A percentile compares a stretch with the other conserved stretches of the same genome.
Conservation (phyloP, 225 moss, liverwort and hornwort species). For the Ulota crispa region DNA sequence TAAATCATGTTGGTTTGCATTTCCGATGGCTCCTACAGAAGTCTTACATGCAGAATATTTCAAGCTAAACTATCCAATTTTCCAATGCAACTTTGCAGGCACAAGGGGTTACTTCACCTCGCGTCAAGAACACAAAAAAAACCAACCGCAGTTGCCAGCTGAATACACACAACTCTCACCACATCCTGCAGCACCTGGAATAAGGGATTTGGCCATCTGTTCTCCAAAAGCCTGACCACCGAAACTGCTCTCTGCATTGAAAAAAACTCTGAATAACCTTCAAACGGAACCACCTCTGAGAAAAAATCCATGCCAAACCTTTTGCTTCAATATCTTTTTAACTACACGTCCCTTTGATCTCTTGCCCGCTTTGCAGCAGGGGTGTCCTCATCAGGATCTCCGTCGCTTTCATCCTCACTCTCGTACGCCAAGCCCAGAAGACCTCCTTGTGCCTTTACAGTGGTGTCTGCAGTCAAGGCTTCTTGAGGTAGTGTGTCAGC, state of each 20-base stretch:
- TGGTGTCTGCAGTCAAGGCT: constrained; percentile 21
- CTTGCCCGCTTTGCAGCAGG: constrained; percentile 36
- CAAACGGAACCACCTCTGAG: constrained; percentile 10
- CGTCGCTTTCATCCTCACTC: constrained; percentile 73
- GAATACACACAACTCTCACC: background rate
- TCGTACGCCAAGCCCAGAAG: constrained; percentile 87
- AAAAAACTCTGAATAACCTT: constrained; percentile 14
- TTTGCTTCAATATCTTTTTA: constrained; percentile 14
- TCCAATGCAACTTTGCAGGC: constrained; percentile 14
- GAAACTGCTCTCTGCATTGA: constrained; percentile 14
- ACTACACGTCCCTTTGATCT: constrained; percentile 26
- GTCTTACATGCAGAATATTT: constrained; percentile 19
- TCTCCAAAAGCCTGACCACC: background rate
- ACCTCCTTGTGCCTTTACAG: constrained; percentile 47
- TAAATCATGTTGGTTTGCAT: constrained; percentile 27
- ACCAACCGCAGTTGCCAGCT: constrained; percentile 24
- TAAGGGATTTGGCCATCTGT: background rate
- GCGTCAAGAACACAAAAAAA: constrained; percentile 4
- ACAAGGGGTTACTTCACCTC: constrained; percentile 20
- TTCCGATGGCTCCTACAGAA: constrained; percentile 28
- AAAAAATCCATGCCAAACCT: constrained; percentile 40
- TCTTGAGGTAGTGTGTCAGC: constrained; percentile 32
- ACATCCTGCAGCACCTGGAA: constrained; percentile 16
- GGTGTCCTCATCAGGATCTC: constrained; percentile 40
- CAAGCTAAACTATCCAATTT: constrained; percentile 18